Conservation (phyloP, 768 basidiomycete species). For the Hydnum rufescens region DNA sequence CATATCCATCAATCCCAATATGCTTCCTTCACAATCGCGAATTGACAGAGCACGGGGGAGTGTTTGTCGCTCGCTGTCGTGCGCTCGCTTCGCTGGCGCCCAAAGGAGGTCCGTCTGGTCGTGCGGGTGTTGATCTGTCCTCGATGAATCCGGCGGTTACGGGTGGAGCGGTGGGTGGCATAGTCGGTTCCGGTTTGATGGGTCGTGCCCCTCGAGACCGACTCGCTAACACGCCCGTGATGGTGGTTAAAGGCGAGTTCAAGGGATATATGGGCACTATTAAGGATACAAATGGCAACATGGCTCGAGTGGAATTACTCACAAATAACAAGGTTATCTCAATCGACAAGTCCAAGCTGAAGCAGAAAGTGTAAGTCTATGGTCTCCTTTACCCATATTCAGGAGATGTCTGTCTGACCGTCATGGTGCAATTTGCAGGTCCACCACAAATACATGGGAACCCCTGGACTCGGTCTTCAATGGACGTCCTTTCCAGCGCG, state of each 20-base stretch:
- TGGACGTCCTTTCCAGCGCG: not conserved
- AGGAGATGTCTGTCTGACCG: not conserved
- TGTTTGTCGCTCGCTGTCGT: slow-evolving; percentile 80
- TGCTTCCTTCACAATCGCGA: slow-evolving; percentile 91
- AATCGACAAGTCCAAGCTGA: slow-evolving; percentile 62
- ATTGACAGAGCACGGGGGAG: slow-evolving; percentile 73
- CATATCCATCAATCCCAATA: slow-evolving; percentile 90
- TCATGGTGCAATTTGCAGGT: slow-evolving; percentile 3
- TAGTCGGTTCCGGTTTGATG: slow-evolving; percentile 62
- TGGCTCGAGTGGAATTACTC: slow-evolving; percentile 76
- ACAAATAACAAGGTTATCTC: slow-evolving; percentile 79
- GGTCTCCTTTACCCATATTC: not conserved
- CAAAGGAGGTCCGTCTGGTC: slow-evolving; percentile 51
- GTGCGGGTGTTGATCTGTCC: slow-evolving; percentile 50
- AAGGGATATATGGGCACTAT: slow-evolving; percentile 85
- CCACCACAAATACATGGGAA: not conserved
- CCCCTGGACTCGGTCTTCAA: slow-evolving; percentile 1
- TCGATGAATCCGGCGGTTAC: slow-evolving; percentile 74
- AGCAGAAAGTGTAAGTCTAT: slow-evolving; percentile 42
- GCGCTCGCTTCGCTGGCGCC: slow-evolving; percentile 71
- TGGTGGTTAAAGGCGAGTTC: slow-evolving; percentile 66
- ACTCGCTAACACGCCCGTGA: slow-evolving; percentile 59
- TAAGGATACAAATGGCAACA: slow-evolving; percentile 81
- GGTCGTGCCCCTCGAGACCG: slow-evolving; percentile 65
- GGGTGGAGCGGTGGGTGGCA: slow-evolving; percentile 41